Conservation (phyloP, 2,329 filamentous ascomycete species). For the Fusarium solani-melongenae region DNA sequence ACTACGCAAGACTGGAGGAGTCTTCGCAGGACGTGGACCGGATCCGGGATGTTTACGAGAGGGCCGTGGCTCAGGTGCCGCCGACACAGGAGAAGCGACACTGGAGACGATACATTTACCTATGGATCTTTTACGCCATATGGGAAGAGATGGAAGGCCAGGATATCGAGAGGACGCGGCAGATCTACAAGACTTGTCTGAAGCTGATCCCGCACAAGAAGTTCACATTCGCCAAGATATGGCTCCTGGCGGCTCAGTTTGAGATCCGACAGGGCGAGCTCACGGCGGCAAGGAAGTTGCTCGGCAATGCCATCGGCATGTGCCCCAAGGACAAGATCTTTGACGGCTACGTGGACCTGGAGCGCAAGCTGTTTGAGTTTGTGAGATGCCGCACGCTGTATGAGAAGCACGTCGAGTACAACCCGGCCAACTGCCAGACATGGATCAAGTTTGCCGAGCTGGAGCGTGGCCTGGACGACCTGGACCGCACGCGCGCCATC, state of each 20-base stretch:
- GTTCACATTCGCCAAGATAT: slow-evolving; percentile 97
- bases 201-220: slow-evolving; percentile 92
- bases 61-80: slow-evolving; percentile 93
- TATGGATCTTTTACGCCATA: slow-evolving; percentile 97
- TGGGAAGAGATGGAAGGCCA: slow-evolving; percentile 92
- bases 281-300: slow-evolving; percentile 82
- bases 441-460: slow-evolving; percentile 98
- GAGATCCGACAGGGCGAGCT: slow-evolving; percentile 90
- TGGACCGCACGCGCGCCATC: slow-evolving; percentile 88
- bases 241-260: slow-evolving; percentile 93
- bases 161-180: slow-evolving; percentile 80
- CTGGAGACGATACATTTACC: slow-evolving; percentile 96
- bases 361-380: slow-evolving; percentile 95
- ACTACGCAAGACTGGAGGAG: slow-evolving; percentile 92
- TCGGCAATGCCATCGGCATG: slow-evolving; percentile 91
- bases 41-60: slow-evolving; percentile 92
- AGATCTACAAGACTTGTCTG: slow-evolving; percentile 91
- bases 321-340: slow-evolving; percentile 97
- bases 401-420: slow-evolving; percentile 94
- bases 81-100: slow-evolving; percentile 97
- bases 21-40: slow-evolving; percentile 83
- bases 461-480: slow-evolving; percentile 89
- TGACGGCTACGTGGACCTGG: slow-evolving; percentile 91
- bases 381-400: slow-evolving; percentile 89
- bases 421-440: slow-evolving; percentile 87